These are phyloP conservation scores for Xylariales sp. DNA, from an alignment of 2,329 filamentous ascomycete genomes.

Conservation along the genomic window DNA sequence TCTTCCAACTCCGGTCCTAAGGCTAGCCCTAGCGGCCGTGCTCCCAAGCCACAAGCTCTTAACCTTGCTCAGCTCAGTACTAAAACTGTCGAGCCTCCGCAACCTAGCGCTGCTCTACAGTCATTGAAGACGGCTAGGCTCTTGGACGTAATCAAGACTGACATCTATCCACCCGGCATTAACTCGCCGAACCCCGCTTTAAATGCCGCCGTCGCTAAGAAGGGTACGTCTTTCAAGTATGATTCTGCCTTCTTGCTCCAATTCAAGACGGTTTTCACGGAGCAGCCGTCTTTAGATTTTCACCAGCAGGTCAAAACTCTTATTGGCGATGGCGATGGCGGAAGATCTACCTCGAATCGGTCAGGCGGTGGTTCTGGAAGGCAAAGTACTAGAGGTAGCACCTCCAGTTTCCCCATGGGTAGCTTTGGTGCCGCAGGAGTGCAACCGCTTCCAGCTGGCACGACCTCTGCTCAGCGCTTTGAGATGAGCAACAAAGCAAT, in stretches of 20 bases:
- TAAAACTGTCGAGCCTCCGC: slow-evolving; percentile 87
- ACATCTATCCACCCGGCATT: slow-evolving; percentile 86
- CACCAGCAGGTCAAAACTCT: slow-evolving; percentile 87
- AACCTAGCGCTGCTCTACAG: slow-evolving; percentile 93
- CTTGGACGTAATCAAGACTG: slow-evolving; percentile 80
- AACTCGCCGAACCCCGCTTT: slow-evolving; percentile 91
- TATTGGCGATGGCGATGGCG: slow-evolving; percentile 80
- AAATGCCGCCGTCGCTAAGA: slow-evolving; percentile 82
- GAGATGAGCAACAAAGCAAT: slow-evolving; percentile 67
- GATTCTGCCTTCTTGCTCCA: slow-evolving; percentile 95
- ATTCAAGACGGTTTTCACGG: slow-evolving; percentile 95
- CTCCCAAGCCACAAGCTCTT: slow-evolving; percentile 83
- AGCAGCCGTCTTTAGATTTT: slow-evolving; percentile 96
- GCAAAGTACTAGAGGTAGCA: slow-evolving; percentile 64
- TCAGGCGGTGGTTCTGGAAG: slow-evolving; percentile 64
- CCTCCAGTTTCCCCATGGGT: slow-evolving; percentile 74
- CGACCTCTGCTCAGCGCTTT: slow-evolving; percentile 83
- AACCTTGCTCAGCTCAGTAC: slow-evolving; percentile 86
- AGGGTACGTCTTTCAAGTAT: slow-evolving; percentile 89
- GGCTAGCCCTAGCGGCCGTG: slow-evolving; percentile 65
- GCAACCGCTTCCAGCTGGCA: slow-evolving; percentile 72
- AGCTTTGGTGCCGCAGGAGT: slow-evolving; percentile 65
- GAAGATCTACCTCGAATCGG: slow-evolving; percentile 71
- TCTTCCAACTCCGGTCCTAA: slow-evolving; percentile 62
- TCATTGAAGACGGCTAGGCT: slow-evolving; percentile 92